These are phyloP conservation scores for Fusarium citri DNA, from an alignment of 2,329 filamentous ascomycete genomes.

Conservation along the genomic window DNA sequence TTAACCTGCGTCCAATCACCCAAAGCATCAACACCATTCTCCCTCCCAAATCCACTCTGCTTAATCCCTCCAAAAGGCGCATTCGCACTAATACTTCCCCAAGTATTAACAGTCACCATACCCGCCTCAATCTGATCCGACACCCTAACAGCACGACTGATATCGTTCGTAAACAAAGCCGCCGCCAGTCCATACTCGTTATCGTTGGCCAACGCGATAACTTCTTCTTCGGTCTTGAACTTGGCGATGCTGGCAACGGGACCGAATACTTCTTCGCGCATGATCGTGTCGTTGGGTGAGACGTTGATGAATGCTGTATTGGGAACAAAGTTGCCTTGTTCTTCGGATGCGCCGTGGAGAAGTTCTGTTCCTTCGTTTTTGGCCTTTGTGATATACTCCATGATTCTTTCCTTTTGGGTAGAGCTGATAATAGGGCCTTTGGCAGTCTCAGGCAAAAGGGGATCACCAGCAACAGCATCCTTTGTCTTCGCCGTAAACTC, in stretches of 20 bases:
- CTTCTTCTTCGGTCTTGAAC: slow-evolving; percentile 31
- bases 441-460: slow-evolving; percentile 48
- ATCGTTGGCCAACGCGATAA: slow-evolving; percentile 12
- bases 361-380: slow-evolving; percentile 33
- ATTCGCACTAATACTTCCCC: slow-evolving; percentile 43
- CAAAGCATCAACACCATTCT: slow-evolving; percentile 49
- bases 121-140: slow-evolving; percentile 66
- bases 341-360: slow-evolving; percentile 26
- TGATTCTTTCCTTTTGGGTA: slow-evolving; percentile 68
- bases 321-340: slow-evolving; percentile 45
- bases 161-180: slow-evolving; percentile 63
- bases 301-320: slow-evolving; percentile 49
- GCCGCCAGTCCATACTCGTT: slow-evolving; percentile 25
- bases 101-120: slow-evolving; percentile 71
- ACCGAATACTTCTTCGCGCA: slow-evolving; percentile 31
- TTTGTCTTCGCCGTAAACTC: slow-evolving; percentile 19
- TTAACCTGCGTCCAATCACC: slow-evolving; percentile 49
- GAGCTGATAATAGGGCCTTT: slow-evolving; percentile 63
- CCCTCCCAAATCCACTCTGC: slow-evolving; percentile 49
- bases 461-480: slow-evolving; percentile 38
- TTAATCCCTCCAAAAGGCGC: slow-evolving; percentile 52
- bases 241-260: slow-evolving; percentile 29
- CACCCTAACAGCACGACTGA: slow-evolving; percentile 48
- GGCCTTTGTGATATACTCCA: slow-evolving; percentile 48
- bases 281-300: slow-evolving; percentile 7